Base-by-base conservation (phyloP, 768 basidiomycete genomes). In the Tulasnella sp. region DNA sequence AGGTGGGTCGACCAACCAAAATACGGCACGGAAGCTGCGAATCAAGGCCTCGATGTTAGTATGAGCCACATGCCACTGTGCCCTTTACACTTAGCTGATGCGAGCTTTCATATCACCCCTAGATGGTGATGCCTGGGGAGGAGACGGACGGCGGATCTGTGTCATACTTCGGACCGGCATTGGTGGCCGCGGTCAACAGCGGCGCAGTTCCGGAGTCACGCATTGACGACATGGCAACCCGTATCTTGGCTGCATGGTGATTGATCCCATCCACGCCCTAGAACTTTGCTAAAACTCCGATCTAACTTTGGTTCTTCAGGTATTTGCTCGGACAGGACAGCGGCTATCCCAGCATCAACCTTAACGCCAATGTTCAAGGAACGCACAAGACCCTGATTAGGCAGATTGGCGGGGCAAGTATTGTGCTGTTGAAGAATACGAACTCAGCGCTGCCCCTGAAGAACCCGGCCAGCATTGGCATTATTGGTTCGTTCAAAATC, bases 41-140 rank as follows among this genome's bases (percentile, higher is more conserved):
- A 82, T 61, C 69, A 73, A 30, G 84, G 84, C 17, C 74, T 84
- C 11, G 83, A 84, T 65, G 83, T 81, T 58, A 53, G 78, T 31
- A 30, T 34, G 65, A 53, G 8, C 54, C n/a, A 3, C 29, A 21
- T 60, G 38, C 24, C 1, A 24, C 11, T 27, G 17, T 46, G 24
- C 24, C 15, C 43, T 31, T 27, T 19, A 29, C 3, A 0, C 29
- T 21, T n/a, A 17, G 17, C n/a, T 9, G 11, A 12, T 27, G 1
- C 17, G 29, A 62, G 19, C 41, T 25, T 34, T 19, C 49, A 21
- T 46, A 10, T 17, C 17, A 19, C 12, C 21, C 31, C 48, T 48
- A 60, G 55, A 63, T 54, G 83, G 82, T 80, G 0, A 85, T 85
- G 83, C 83, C 84, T 49, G 83, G 83, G 65, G 83, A 81, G 60